Evolutionary conservation across 768 basidiomycete species (phyloP).

Genomic region (Tulasnella sp.): DNA sequence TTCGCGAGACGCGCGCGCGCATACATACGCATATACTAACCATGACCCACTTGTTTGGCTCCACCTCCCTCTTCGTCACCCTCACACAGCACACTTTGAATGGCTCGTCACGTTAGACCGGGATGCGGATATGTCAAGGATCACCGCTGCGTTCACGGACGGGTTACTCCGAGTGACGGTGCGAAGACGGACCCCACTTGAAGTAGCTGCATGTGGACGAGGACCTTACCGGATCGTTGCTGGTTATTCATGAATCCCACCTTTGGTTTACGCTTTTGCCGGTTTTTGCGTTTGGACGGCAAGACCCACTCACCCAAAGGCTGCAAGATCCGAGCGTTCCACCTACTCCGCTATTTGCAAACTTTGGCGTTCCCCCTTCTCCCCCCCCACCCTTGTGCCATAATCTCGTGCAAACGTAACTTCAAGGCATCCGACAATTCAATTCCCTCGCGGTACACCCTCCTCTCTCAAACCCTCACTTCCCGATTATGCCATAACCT

Average conservation of each 20-base stretch:
- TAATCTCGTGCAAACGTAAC: background rate
- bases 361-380: background rate
- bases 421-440: background rate
- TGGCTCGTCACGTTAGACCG: slow-evolving; percentile 36
- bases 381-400: background rate
- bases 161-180: slow-evolving; percentile 35
- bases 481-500: background rate
- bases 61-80: background rate
- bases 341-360: background rate
- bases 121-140: slow-evolving; percentile 34
- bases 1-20: background rate
- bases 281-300: no score
- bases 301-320: no score
- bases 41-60: background rate
- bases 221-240: slow-evolving; percentile 19
- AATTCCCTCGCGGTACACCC: background rate
- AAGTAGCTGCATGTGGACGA: background rate
- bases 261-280: background rate
- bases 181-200: slow-evolving; percentile 25
- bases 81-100: slow-evolving; percentile 34
- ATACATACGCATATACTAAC: background rate
- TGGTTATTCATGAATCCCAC: background rate
- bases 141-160: slow-evolving; percentile 33
- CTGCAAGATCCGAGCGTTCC: background rate
- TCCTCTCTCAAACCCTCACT: background rate